Evolutionary conservation across 2,329 filamentous ascomycete species (phyloP).

Genomic region (Colletotrichum navitas): DNA sequence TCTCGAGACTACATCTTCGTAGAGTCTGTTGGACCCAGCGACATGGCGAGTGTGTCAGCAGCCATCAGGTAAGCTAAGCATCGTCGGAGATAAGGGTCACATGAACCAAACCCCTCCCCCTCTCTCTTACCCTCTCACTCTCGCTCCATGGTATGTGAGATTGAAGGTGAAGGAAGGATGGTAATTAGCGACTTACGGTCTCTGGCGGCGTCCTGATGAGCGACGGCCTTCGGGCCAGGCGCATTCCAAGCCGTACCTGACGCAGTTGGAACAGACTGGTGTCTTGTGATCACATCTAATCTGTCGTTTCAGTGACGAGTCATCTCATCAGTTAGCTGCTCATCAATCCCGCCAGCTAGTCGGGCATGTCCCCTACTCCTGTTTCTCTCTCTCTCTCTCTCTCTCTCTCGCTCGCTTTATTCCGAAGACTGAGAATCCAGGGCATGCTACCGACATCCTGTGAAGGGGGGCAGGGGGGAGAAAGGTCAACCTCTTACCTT

Average conservation of each 20-base stretch:
- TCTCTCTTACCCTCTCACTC: background rate
- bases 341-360: background rate
- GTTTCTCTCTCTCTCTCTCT: background rate
- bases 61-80: background rate
- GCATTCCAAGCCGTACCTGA: constrained; percentile 39
- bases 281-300: constrained; percentile 40
- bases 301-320: constrained; percentile 26
- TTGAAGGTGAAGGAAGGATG: background rate
- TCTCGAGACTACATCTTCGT: constrained; percentile 40
- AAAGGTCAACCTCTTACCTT: constrained; percentile 32
- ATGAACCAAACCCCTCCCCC: too few relatives aligned
- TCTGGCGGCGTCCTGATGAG: constrained; percentile 38
- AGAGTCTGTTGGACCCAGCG: constrained; percentile 19
- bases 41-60: constrained; percentile 11
- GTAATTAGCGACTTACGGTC: constrained; percentile 29
- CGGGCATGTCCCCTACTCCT: too few relatives aligned
- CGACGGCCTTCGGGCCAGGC: constrained; percentile 39
- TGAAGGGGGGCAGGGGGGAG: background rate
- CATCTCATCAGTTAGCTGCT: constrained; percentile 30
- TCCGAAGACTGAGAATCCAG: background rate
- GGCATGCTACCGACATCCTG: background rate
- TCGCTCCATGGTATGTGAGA: background rate
- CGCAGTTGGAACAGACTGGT: constrained; percentile 36
- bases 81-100: constrained; percentile 1
- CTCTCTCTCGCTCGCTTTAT: too few relatives aligned